A percentile compares a stretch with the other conserved stretches of the same genome.
These are phyloP conservation scores for Pythium aphanidermatum DNA, from an alignment of 352 stramenopile genomes.

Conservation along the genomic window DNA sequence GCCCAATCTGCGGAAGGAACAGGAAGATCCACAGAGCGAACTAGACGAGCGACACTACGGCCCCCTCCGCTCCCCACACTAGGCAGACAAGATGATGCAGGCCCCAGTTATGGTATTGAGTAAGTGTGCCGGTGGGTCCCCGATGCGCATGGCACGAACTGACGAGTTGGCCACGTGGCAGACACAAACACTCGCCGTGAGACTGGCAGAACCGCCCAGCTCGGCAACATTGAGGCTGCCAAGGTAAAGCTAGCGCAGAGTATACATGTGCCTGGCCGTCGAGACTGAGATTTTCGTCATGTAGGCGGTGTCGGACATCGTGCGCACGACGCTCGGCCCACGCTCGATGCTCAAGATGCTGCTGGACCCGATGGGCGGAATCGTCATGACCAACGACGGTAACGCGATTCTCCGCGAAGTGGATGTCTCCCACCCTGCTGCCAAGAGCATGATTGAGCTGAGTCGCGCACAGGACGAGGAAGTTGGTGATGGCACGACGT, in stretches of 20 bases:
- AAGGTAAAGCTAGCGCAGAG: no score
- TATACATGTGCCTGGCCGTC: no score
- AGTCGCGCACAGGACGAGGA: conserved; percentile 98
- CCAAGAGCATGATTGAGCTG: conserved; percentile 99
- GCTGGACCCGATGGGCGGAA: conserved; percentile 98
- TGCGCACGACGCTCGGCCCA: conserved; percentile 98
- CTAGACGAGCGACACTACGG: background rate
- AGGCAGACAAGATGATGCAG: conserved; percentile 65
- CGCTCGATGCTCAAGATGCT: conserved; percentile 99
- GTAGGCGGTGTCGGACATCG: conserved; percentile 96
- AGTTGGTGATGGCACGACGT: conserved; percentile 99
- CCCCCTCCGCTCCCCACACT: background rate
- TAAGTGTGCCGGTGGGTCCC: conserved; percentile 39
- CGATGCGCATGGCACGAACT: background rate
- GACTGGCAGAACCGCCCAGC: conserved; percentile 96
- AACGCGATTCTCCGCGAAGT: conserved; percentile 99
- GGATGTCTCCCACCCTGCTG: conserved; percentile 96
- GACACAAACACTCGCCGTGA: conserved; percentile 98
- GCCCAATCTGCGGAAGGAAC: conserved; percentile 7
- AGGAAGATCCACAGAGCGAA: conserved; percentile 1
- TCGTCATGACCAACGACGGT: conserved; percentile 99
- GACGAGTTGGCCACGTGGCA: conserved; percentile 15
- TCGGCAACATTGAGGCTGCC: conserved; percentile 97
- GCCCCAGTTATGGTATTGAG: conserved; percentile 95
- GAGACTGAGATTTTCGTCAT: background rate